Evolutionary conservation across 2,329 filamentous ascomycete genomes (phyloP), one percentile per base, ranked within the genome.

Genomic region (Calonectria multiphialidica): DNA sequence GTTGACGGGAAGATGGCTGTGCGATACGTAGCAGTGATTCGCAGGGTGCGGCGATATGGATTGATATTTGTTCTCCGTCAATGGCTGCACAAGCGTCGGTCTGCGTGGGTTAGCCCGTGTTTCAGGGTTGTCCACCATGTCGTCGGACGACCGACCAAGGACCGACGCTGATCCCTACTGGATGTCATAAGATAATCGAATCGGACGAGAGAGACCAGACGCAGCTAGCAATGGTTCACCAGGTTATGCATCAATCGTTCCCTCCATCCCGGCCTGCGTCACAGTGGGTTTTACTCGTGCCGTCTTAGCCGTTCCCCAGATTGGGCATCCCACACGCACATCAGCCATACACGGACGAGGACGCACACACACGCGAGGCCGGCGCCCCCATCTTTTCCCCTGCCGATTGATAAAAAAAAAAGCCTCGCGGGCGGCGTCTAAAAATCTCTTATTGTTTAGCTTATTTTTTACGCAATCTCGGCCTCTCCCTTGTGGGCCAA

Each of bases 391-490:
- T 44, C 35, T 42, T 15, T 61, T n/a, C n/a, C 55, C 37, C 35
- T 61, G 35, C 37, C 50, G 50, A 57, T 57, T 57, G 50, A 57
- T 57, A 49, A 49, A 21, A 55, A 55, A 57, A 57, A 57, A 57
- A 57, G 50, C 50, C 50, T 57, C 50, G 50, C 33, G 5, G 33
- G 2, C 33, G 18, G 18, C n/a, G 13, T 37, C 2, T 13, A 37
- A 23, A 57, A 57, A n/a, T n/a, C n/a, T 57, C 37, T 57, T 57
- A 57, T 37, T 35, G n/a, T 57, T 57, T 57, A 57, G 50, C 50
- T 57, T 57, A 57, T 57, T 57, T 57, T 45, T 57, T 57, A 57
- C 50, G 50, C 50, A 57, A 57, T 57, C 23, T 57, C 50, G 30
- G 30, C 30, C 50, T 23, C 18, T 35, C 50, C 50, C 50, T 37